Evolutionary conservation across 176 grass and related monocot species (phyloP).

Genomic region (Triticum turgidum): DNA sequence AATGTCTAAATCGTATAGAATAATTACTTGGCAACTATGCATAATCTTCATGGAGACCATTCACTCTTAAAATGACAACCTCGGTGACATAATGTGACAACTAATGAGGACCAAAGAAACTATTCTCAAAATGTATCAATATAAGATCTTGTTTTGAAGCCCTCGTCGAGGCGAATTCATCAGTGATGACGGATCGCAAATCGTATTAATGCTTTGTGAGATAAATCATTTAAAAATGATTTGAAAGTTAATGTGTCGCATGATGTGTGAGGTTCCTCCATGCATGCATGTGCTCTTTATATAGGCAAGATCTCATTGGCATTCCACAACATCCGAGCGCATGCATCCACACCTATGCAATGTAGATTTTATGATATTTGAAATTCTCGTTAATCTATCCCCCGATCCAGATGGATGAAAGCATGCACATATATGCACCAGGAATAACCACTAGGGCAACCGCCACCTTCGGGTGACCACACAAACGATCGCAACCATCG

Average conservation of each 20-base stretch:
- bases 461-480: slow-evolving; percentile 23
- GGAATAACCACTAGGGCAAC: slow-evolving; percentile 42
- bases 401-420: neutral
- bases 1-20: neutral
- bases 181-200: neutral
- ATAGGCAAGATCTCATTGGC: neutral
- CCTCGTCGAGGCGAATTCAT: neutral
- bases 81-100: neutral
- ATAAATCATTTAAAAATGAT: neutral
- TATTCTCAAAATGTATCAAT: neutral
- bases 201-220: neutral
- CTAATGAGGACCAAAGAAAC: neutral
- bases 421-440: neutral
- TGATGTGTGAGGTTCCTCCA: neutral
- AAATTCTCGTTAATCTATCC: neutral
- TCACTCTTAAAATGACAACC: neutral
- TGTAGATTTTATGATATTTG: neutral
- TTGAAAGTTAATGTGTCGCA: neutral
- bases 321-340: neutral
- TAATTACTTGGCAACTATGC: neutral
- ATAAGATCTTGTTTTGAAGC: neutral
- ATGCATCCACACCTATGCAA: neutral
- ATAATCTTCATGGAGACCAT: neutral
- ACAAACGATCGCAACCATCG: slow-evolving; percentile 9
- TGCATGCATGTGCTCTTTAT: neutral